phyloP scores from a whole-genome alignment of 352 stramenopile species.

The Phytophthora crassamura region DNA sequence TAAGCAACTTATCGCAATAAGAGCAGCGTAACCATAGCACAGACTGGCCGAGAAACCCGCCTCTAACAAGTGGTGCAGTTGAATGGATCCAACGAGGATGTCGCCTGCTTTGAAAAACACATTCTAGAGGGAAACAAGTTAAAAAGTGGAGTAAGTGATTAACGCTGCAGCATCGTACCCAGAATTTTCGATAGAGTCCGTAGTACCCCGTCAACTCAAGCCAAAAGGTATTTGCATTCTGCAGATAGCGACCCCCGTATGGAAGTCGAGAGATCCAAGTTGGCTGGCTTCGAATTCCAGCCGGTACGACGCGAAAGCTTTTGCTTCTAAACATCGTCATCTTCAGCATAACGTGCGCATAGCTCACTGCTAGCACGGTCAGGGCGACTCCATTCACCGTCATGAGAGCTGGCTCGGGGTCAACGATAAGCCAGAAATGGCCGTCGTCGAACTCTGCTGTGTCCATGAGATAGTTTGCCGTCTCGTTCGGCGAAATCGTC shows the following conservation, averaged over 20 bases:
- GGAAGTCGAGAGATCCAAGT: neutral
- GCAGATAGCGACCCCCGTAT: constrained; percentile 18
- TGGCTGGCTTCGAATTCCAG: neutral
- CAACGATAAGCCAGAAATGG: constrained; percentile 52
- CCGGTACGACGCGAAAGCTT: neutral
- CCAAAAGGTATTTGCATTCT: constrained; percentile 9
- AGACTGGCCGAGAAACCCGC: constrained; percentile 9
- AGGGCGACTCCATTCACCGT: constrained; percentile 22
- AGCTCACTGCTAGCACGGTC: constrained; percentile 16
- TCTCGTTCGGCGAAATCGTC: constrained; percentile 40
- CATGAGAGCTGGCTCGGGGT: constrained; percentile 16
- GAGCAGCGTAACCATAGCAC: constrained; percentile 16
- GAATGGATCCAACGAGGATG: constrained; percentile 4
- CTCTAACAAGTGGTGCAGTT: constrained; percentile 20
- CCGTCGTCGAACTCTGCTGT: constrained; percentile 53
- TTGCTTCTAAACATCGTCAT: constrained; percentile 29
- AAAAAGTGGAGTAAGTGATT: too few relatives aligned
- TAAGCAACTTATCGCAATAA: constrained; percentile 11
- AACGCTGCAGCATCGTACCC: constrained; percentile 1
- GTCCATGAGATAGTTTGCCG: constrained; percentile 59
- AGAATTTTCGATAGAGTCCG: constrained; percentile 16
- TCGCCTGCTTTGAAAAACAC: constrained; percentile 19
- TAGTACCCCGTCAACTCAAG: constrained; percentile 16
- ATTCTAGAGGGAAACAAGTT: neutral
- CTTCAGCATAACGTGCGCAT: constrained; percentile 35